A percentile compares a stretch with the other conserved stretches of the same genome.
phyloP scores from a whole-genome alignment of 164 flowering plant species.

The Cinnamomum micranthum region DNA sequence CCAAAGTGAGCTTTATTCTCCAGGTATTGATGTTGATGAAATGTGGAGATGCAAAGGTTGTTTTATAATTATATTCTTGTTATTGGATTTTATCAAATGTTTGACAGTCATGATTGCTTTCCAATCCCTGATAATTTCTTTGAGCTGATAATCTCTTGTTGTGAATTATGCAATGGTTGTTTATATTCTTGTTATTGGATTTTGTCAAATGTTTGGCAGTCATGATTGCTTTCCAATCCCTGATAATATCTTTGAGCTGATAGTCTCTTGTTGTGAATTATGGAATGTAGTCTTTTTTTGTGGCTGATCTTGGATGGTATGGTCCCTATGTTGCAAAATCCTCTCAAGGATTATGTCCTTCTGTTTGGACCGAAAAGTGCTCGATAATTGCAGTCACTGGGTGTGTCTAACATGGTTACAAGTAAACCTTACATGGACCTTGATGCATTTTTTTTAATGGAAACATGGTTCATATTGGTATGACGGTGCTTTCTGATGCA shows the following conservation, averaged over 20 bases:
- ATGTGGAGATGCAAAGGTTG: background rate
- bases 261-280: too few species aligned
- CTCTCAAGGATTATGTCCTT: too few species aligned
- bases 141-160: background rate
- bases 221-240: background rate
- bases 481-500: too few species aligned
- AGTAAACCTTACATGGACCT: background rate
- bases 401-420: background rate
- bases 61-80: background rate
- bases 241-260: background rate
- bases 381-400: too few species aligned
- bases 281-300: background rate
- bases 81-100: background rate
- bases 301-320: background rate
- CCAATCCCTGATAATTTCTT: background rate
- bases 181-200: background rate
- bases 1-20: slow-evolving; percentile 36
- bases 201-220: background rate
- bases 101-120: background rate
- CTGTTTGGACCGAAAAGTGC: too few species aligned
- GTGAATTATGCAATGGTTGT: background rate
- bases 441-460: background rate
- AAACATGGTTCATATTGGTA: background rate
- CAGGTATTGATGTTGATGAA: background rate
- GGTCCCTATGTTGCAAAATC: too few species aligned